Conservation (phyloP, 805 yeast genomes). For the Lachancea thermotolerans region DNA sequence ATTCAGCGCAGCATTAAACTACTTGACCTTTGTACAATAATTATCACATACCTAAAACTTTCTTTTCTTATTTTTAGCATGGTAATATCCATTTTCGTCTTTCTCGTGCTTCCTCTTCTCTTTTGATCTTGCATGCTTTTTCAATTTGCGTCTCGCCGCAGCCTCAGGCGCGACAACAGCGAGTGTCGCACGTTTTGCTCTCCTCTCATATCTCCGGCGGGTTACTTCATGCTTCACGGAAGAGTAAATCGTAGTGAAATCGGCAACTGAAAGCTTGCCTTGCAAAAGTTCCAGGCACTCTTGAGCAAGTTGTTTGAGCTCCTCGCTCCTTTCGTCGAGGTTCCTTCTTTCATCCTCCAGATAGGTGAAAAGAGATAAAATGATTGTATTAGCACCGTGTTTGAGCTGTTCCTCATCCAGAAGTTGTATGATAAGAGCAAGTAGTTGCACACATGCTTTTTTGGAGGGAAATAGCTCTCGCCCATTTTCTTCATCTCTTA, state of each 20-base stretch:
- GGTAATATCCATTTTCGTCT: conserved; percentile 73
- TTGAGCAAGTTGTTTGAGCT: conserved; percentile 44
- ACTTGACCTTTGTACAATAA: conserved; percentile 1
- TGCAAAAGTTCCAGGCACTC: conserved; percentile 69
- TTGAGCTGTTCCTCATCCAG: conserved; percentile 37
- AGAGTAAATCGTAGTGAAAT: conserved; percentile 54
- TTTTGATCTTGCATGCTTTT: conserved; percentile 66
- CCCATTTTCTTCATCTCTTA: conserved; percentile 60
- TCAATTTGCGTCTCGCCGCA: conserved; percentile 71
- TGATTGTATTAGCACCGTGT: conserved; percentile 40
- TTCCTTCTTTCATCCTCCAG: conserved; percentile 32
- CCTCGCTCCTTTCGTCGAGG: conserved; percentile 40
- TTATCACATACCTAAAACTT: conserved; percentile 14
- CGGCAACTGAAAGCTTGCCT: conserved; percentile 61
- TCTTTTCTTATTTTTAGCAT: conserved; percentile 48
- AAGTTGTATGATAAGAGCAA: conserved; percentile 57
- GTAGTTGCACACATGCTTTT: conserved; percentile 59
- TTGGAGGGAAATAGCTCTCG: conserved; percentile 52
- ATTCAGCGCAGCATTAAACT: background rate
- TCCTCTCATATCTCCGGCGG: conserved; percentile 67
- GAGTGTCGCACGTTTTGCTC: conserved; percentile 64
- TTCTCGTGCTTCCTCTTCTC: conserved; percentile 70
- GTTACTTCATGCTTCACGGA: conserved; percentile 55
- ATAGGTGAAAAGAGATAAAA: conserved; percentile 50
- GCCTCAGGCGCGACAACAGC: conserved; percentile 73